A percentile compares a stretch with the other conserved stretches of the same genome.
phyloP scores from a whole-genome alignment of 2,329 filamentous ascomycete species.

The Sclerotinia trifoliorum region DNA sequence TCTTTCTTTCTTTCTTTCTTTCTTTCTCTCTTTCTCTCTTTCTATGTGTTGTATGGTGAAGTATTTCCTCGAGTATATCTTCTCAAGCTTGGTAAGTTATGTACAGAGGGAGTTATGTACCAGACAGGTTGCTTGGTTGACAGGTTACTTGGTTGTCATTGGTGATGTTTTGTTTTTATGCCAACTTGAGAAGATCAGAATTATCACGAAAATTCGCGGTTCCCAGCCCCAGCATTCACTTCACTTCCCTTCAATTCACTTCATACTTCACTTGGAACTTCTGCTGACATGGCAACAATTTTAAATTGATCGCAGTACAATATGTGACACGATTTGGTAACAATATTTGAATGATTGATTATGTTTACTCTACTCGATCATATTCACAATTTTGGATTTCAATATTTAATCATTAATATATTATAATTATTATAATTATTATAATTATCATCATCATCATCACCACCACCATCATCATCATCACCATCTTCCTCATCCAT shows the following conservation, averaged over 20 bases:
- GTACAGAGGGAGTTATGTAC: neutral
- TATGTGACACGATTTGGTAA: neutral
- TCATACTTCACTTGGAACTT: neutral
- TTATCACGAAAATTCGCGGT: constrained; percentile 14
- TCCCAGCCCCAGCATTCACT: neutral
- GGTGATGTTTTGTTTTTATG: neutral
- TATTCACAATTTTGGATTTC: constrained; percentile 1
- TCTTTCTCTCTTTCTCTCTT: too few species aligned
- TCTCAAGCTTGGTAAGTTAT: neutral
- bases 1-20: too few species aligned
- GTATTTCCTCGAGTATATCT: neutral
- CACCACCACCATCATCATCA: too few species aligned
- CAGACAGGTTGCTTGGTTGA: neutral
- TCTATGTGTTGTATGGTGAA: neutral
- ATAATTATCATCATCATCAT: neutral
- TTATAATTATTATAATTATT: neutral
- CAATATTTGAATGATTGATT: neutral
- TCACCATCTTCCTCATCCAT: neutral
- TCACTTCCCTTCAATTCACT: neutral
- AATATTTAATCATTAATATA: neutral
- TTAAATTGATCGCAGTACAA: neutral
- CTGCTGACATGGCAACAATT: constrained; percentile 3
- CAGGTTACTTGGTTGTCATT: neutral
- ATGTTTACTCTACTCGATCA: neutral
- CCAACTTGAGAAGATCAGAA: neutral